phyloP scores from a whole-genome alignment of 768 basidiomycete species.

The Albatrellus ellisii region DNA sequence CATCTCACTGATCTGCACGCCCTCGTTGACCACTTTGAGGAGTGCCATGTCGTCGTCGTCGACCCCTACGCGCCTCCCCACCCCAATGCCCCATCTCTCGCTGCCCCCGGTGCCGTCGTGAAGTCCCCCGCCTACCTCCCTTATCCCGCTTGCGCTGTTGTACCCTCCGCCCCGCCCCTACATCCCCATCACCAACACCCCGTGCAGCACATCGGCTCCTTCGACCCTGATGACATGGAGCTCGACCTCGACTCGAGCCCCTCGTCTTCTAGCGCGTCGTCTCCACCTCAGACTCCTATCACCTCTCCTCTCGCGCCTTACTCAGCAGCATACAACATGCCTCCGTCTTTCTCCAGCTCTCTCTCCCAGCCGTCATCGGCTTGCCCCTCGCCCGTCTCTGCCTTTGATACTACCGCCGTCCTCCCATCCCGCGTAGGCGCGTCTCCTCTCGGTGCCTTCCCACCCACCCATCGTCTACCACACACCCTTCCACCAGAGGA shows the following conservation, averaged over 20 bases:
- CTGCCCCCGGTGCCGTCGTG: background rate
- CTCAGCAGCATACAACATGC: slow-evolving; percentile 4
- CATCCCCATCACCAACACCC: slow-evolving; percentile 20
- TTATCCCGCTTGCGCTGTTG: slow-evolving; percentile 17
- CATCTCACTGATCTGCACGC: slow-evolving; percentile 67
- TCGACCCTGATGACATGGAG: slow-evolving; percentile 77
- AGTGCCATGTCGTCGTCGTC: slow-evolving; percentile 72
- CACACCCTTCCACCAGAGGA: slow-evolving; percentile 23
- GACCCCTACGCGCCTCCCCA: slow-evolving; percentile 24
- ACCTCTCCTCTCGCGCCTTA: slow-evolving; percentile 28
- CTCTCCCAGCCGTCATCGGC: slow-evolving; percentile 9
- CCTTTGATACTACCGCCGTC: slow-evolving; percentile 41
- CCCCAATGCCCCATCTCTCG: slow-evolving; percentile 6
- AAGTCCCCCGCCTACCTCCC: background rate
- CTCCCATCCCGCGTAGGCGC: slow-evolving; percentile 29
- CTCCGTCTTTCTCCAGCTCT: background rate
- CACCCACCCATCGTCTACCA: slow-evolving; percentile 21
- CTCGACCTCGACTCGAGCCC: slow-evolving; percentile 43
- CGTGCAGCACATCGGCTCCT: slow-evolving; percentile 25
- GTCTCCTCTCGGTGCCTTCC: slow-evolving; percentile 24
- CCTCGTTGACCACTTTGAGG: slow-evolving; percentile 86
- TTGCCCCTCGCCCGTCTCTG: slow-evolving; percentile 26
- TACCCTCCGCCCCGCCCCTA: slow-evolving; percentile 11
- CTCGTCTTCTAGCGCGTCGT: slow-evolving; percentile 22
- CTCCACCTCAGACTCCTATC: slow-evolving; percentile 33